phyloP scores from a whole-genome alignment of 2,329 filamentous ascomycete genomes.

The Talaromyces verruculosus region DNA sequence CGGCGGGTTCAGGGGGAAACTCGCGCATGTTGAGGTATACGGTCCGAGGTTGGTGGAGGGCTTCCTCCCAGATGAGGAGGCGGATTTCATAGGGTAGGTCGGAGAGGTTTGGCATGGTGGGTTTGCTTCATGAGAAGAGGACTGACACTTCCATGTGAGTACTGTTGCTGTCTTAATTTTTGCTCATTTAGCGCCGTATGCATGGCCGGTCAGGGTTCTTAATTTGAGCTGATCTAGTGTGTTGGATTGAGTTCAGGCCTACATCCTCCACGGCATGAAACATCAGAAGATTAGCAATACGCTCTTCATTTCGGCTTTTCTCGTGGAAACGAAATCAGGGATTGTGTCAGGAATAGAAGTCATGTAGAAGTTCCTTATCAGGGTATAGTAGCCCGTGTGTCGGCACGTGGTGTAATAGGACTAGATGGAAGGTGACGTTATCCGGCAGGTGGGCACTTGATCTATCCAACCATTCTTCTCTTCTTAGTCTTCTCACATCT shows the following conservation, averaged over 20 bases:
- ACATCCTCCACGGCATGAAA: background rate
- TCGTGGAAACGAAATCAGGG: background rate
- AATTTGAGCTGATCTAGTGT: background rate
- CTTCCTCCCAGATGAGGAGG: background rate
- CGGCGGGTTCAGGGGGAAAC: background rate
- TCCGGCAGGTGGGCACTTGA: slow-evolving; percentile 8
- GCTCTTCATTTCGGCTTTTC: background rate
- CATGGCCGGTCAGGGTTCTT: background rate
- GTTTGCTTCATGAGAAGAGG: background rate
- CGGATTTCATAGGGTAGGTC: background rate
- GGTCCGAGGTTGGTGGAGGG: slow-evolving; percentile 1
- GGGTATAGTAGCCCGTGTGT: background rate
- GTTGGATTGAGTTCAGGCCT: background rate
- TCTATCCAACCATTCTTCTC: background rate
- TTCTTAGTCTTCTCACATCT: too few relatives aligned
- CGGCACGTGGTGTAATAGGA: background rate
- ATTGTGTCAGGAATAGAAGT: background rate
- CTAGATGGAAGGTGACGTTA: slow-evolving; percentile 5
- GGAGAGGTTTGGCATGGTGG: background rate
- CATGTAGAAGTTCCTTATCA: background rate
- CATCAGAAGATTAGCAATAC: background rate
- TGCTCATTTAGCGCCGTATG: background rate
- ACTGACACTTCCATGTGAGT: background rate
- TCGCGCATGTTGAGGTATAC: slow-evolving; percentile 6
- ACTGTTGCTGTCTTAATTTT: background rate